A percentile compares a stretch with the other conserved stretches of the same genome.
phyloP scores from a whole-genome alignment of 305 asterid genomes.

The Withania somnifera region DNA sequence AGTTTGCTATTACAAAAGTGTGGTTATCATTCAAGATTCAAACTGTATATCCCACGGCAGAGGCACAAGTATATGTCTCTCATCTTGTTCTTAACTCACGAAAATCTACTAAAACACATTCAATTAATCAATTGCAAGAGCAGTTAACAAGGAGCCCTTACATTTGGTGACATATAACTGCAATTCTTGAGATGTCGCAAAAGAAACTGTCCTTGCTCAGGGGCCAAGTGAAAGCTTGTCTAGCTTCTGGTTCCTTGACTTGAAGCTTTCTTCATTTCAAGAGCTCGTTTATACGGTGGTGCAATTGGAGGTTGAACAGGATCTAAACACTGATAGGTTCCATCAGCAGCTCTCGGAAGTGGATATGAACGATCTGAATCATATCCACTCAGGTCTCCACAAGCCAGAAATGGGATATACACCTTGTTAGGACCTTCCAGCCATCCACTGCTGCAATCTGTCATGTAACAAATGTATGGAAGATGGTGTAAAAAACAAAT shows the following conservation, averaged over 20 bases:
- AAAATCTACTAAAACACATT: not conserved
- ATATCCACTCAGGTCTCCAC: conserved; percentile 86
- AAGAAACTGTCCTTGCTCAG: not conserved
- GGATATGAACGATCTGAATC: conserved; percentile 91
- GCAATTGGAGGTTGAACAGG: conserved; percentile 97
- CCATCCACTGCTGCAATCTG: conserved; percentile 99
- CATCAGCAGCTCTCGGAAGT: conserved; percentile 59
- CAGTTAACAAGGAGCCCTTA: not conserved
- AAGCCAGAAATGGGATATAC: conserved; percentile 90
- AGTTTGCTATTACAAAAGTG: not conserved
- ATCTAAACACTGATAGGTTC: conserved; percentile 66
- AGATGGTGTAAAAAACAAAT: not conserved
- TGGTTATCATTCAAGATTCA: not conserved
- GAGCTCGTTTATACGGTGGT: conserved; percentile 95
- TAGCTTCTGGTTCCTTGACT: conserved; percentile 51
- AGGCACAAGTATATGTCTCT: not conserved
- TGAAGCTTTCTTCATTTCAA: conserved; percentile 85
- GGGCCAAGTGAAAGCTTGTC: conserved; percentile 54
- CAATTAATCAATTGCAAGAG: not conserved
- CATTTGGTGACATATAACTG: not conserved
- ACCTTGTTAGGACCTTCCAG: conserved; percentile 94
- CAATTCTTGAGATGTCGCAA: not conserved
- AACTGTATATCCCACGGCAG: not conserved
- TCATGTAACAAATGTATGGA: not conserved
- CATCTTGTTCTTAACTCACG: not conserved